These are phyloP conservation scores for Rhizomucor miehei DNA, from an alignment of 371 early-diverging fungal species.

Conservation along the genomic window DNA sequence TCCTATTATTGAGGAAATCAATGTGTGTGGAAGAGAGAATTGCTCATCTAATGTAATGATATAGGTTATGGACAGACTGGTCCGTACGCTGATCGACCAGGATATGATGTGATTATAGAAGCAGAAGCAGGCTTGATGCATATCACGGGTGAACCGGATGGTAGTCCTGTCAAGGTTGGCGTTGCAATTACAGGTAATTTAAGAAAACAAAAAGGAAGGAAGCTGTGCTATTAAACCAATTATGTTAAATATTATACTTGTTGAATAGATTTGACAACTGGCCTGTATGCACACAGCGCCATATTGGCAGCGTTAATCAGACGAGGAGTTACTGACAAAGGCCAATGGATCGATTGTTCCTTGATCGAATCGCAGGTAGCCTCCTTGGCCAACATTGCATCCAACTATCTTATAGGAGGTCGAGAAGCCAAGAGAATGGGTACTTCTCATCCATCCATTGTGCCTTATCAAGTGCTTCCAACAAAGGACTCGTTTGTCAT, in stretches of 20 bases:
- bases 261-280: conserved; percentile 74
- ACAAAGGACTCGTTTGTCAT: conserved; percentile 85
- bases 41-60: not conserved
- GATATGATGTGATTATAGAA: conserved; percentile 94
- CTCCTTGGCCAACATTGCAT: conserved; percentile 85
- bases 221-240: not conserved
- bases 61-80: conserved; percentile 88
- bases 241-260: conserved; percentile 1
- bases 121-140: conserved; percentile 95
- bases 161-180: conserved; percentile 90
- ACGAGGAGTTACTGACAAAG: conserved; percentile 62
- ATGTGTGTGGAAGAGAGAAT: not conserved
- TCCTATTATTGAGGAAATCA: no score
- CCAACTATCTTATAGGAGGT: conserved; percentile 81
- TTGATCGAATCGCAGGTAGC: conserved; percentile 86
- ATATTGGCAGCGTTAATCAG: conserved; percentile 85
- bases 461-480: conserved; percentile 86
- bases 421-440: conserved; percentile 83
- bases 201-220: not conserved
- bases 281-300: conserved; percentile 86
- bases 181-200: conserved; percentile 87
- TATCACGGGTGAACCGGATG: conserved; percentile 86
- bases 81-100: conserved; percentile 76
- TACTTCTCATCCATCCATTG: conserved; percentile 86
- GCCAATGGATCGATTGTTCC: conserved; percentile 85